Percentiles rank a stretch among this genome's conserved stretches.
phyloP scores from a whole-genome alignment of 345 rosid genomes.

The Geranium rotundifolium region DNA sequence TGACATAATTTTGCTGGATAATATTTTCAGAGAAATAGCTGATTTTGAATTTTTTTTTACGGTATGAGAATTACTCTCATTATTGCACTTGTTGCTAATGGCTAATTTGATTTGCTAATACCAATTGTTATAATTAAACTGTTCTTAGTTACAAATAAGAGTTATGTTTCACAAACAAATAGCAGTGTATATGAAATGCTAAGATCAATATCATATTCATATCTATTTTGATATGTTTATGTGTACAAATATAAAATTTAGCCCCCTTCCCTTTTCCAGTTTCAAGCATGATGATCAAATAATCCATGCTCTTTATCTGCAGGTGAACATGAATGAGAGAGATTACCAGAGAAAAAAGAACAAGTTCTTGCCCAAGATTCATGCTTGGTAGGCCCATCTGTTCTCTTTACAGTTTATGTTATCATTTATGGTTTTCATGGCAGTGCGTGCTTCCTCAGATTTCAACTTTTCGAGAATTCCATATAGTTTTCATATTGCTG shows the following conservation, averaged over 20 bases:
- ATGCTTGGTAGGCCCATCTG: conserved; percentile 57
- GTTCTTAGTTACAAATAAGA: neutral
- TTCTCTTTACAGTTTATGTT: neutral
- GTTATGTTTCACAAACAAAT: neutral
- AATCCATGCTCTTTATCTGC: conserved; percentile 8
- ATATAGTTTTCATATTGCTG: neutral
- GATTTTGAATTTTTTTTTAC: too few species aligned
- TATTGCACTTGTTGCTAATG: too few species aligned
- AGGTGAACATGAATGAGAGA: conserved; percentile 94
- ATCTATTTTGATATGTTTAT: neutral
- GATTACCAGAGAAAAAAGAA: conserved; percentile 97
- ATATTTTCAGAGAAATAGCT: too few species aligned
- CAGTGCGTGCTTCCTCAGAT: neutral
- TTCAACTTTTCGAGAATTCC: neutral
- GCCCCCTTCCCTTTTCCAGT: neutral
- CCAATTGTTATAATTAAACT: neutral
- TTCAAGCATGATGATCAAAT: neutral
- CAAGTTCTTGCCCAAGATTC: conserved; percentile 93
- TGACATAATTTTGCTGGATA: too few species aligned
- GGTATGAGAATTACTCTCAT: too few species aligned
- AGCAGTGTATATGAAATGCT: neutral
- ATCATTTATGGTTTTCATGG: neutral
- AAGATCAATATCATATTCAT: neutral
- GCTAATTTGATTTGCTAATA: neutral
- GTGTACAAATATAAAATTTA: neutral